phyloP scores from a whole-genome alignment of 2,329 filamentous ascomycete genomes.

The Dactylellina cionopaga region DNA sequence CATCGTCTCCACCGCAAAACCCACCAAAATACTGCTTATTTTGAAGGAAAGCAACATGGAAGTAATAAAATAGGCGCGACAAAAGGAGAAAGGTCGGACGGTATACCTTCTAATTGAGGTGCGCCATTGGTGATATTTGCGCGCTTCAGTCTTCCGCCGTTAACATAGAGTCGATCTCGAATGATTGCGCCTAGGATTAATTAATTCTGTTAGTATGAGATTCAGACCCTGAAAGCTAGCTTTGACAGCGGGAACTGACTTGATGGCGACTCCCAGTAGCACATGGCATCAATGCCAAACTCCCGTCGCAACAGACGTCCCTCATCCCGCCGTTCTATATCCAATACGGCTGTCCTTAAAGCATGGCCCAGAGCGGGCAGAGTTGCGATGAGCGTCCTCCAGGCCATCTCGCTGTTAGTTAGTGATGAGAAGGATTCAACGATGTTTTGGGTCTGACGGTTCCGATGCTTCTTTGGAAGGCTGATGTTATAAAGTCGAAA shows the following conservation, averaged over 20 bases:
- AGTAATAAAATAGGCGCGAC: too few relatives aligned
- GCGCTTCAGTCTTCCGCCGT: constrained; percentile 37
- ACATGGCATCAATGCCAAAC: constrained; percentile 43
- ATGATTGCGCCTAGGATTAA: constrained; percentile 40
- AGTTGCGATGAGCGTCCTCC: constrained; percentile 36
- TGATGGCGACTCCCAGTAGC: constrained; percentile 44
- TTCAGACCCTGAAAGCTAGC: constrained; percentile 23
- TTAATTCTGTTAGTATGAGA: background rate
- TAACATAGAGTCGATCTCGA: constrained; percentile 45
- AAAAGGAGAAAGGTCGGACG: constrained; percentile 1
- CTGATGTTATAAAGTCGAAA: constrained; percentile 51
- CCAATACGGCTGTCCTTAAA: constrained; percentile 6
- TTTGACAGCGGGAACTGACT: constrained; percentile 38
- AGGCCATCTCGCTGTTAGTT: constrained; percentile 27
- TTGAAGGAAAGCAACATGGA: too few relatives aligned
- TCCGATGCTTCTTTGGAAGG: constrained; percentile 30
- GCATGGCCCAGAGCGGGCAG: constrained; percentile 39
- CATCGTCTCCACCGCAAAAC: background rate
- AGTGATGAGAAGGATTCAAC: constrained; percentile 27
- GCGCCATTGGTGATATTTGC: constrained; percentile 38
- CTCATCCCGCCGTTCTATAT: constrained; percentile 15
- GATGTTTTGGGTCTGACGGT: constrained; percentile 38
- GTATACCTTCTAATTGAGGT: constrained; percentile 30
- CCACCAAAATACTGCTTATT: background rate
- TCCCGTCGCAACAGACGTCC: constrained; percentile 23